A percentile compares a stretch with the other conserved stretches of the same genome.
phyloP scores from a whole-genome alignment of 176 grass and related monocot genomes.

The Dactylis glomerata region DNA sequence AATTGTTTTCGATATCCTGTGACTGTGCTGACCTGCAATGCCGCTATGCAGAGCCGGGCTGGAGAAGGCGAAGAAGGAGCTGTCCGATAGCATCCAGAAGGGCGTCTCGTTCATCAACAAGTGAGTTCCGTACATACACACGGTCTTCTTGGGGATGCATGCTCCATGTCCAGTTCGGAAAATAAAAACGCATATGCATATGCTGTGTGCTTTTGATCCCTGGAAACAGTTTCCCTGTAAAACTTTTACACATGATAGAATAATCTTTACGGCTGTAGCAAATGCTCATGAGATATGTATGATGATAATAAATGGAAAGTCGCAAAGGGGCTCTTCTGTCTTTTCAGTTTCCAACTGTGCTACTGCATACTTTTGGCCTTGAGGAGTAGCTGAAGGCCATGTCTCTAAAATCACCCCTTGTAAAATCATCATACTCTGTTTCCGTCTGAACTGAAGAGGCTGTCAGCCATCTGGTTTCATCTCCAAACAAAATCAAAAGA shows the following conservation, averaged over 20 bases:
- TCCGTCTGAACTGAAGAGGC: too few species aligned
- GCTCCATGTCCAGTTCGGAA: slow-evolving; percentile 7
- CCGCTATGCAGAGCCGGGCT: slow-evolving; percentile 50
- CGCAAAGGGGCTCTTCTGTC: too few species aligned
- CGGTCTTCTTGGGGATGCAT: not conserved
- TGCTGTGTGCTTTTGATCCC: not conserved
- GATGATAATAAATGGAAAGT: too few species aligned
- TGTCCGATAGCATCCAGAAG: slow-evolving; percentile 11
- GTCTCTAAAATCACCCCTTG: too few species aligned
- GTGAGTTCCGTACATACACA: slow-evolving; percentile 37
- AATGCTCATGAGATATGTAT: not conserved
- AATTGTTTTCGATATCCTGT: too few species aligned
- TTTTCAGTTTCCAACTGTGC: too few species aligned
- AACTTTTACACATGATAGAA: not conserved
- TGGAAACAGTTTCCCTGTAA: not conserved
- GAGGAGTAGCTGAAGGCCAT: too few species aligned
- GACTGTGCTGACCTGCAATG: too few species aligned
- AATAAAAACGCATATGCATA: not conserved
- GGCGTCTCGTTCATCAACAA: not conserved
- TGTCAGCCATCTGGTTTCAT: too few species aligned
- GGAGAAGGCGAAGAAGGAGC: slow-evolving; percentile 83
- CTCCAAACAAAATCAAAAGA: too few species aligned
- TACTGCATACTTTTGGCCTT: too few species aligned
- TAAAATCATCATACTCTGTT: too few species aligned
- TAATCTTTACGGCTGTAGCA: slow-evolving; percentile 8